These are phyloP conservation scores for Sclerotinia borealis DNA, from an alignment of 2,329 filamentous ascomycete genomes.

Conservation along the genomic window DNA sequence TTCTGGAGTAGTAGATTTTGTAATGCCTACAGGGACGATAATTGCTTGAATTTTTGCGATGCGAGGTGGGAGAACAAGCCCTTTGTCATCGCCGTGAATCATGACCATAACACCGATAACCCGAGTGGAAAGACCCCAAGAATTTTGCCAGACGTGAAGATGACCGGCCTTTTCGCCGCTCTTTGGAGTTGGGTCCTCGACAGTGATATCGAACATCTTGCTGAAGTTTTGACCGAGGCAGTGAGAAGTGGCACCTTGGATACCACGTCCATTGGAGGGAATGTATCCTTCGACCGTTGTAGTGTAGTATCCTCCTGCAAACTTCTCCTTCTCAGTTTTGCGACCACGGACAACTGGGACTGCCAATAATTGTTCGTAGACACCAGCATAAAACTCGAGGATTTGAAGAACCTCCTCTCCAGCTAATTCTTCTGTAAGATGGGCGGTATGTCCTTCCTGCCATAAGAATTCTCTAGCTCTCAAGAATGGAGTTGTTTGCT, in stretches of 20 bases:
- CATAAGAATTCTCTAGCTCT: conserved; percentile 92
- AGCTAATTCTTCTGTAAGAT: conserved; percentile 76
- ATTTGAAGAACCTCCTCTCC: conserved; percentile 86
- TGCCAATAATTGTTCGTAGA: conserved; percentile 90
- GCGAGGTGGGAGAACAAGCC: conserved; percentile 84
- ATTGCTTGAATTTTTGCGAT: conserved; percentile 82
- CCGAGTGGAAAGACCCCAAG: conserved; percentile 95
- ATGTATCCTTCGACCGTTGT: conserved; percentile 97
- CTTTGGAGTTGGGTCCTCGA: conserved; percentile 77
- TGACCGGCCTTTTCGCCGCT: conserved; percentile 69
- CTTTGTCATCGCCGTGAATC: conserved; percentile 94
- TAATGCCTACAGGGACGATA: conserved; percentile 89
- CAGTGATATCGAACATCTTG: conserved; percentile 98
- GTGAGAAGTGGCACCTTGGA: conserved; percentile 94
- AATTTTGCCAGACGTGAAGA: conserved; percentile 95
- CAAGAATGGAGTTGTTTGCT: conserved; percentile 82
- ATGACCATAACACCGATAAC: conserved; percentile 99
- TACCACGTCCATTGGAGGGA: conserved; percentile 88
- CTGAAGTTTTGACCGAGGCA: conserved; percentile 91
- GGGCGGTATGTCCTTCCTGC: conserved; percentile 82
- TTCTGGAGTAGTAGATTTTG: conserved; percentile 76
- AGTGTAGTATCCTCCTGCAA: conserved; percentile 93
- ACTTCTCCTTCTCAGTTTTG: conserved; percentile 98
- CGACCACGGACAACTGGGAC: conserved; percentile 87
- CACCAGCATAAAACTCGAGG: conserved; percentile 81